Evolutionary conservation across 345 rosid genomes (phyloP).

Genomic region (Raphanus sativus): DNA sequence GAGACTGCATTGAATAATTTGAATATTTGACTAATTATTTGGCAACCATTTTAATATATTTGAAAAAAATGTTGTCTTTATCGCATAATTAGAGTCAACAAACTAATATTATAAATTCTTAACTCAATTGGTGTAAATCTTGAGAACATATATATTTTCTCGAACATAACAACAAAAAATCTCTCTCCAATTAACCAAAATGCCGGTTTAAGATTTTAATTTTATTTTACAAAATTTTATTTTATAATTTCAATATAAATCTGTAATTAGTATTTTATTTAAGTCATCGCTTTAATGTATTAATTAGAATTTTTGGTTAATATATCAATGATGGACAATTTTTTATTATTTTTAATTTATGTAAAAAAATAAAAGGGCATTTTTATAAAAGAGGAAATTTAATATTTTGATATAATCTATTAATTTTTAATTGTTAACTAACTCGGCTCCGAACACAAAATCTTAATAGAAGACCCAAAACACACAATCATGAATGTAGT

Average conservation of each 20-base stretch:
- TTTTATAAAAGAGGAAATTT: too few relatives aligned
- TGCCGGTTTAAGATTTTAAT: background rate
- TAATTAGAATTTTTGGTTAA: too few relatives aligned
- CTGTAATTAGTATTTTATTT: too few relatives aligned
- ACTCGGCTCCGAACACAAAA: background rate
- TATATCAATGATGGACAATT: too few relatives aligned
- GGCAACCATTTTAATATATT: background rate
- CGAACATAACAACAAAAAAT: background rate
- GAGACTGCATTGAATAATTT: background rate
- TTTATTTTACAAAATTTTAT: background rate
- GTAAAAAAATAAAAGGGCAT: background rate
- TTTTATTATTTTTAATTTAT: too few relatives aligned
- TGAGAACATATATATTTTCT: background rate
- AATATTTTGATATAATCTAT: too few relatives aligned
- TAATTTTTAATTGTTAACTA: background rate
- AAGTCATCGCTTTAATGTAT: too few relatives aligned
- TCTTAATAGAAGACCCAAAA: background rate
- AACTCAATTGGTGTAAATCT: background rate
- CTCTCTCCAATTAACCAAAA: background rate
- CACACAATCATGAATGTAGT: background rate
- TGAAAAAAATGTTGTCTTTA: too few relatives aligned
- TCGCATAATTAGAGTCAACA: background rate
- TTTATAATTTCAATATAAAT: background rate
- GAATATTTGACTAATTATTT: constrained; percentile 1
- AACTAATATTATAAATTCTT: too few relatives aligned